phyloP scores from a whole-genome alignment of 106 monocot genomes.

The Agapanthus africanus region DNA sequence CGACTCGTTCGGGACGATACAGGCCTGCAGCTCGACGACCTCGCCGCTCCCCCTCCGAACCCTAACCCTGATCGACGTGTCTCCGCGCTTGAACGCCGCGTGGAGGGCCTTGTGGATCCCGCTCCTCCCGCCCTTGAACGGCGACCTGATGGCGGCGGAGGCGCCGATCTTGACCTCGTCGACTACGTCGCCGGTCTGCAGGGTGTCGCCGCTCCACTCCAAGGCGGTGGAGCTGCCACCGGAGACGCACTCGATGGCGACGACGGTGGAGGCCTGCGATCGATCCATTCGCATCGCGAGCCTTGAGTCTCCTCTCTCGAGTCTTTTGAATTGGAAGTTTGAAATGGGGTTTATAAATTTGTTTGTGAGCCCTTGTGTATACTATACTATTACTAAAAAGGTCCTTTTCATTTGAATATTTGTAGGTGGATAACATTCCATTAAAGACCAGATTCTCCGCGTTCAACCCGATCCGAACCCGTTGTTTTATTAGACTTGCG shows the following conservation, averaged over 20 bases:
- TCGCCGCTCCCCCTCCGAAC: constrained; percentile 27
- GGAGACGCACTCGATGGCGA: constrained; percentile 58
- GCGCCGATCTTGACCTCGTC: constrained; percentile 63
- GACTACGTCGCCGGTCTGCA: constrained; percentile 80
- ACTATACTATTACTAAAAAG: too few relatives aligned
- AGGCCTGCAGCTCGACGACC: constrained; percentile 45
- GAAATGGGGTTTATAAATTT: too few relatives aligned
- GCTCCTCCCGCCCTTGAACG: constrained; percentile 60
- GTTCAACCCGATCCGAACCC: too few relatives aligned
- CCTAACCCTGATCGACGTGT: constrained; percentile 51
- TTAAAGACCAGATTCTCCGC: too few relatives aligned
- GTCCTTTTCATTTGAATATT: too few relatives aligned
- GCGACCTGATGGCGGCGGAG: constrained; percentile 16
- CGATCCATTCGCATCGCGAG: constrained; percentile 27
- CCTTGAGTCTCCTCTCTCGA: too few relatives aligned
- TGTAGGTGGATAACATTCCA: too few relatives aligned
- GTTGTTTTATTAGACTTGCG: too few relatives aligned
- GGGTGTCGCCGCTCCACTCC: constrained; percentile 49
- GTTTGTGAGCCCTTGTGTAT: too few relatives aligned
- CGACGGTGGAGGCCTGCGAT: constrained; percentile 21
- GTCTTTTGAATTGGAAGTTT: too few relatives aligned
- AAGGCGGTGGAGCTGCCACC: constrained; percentile 44
- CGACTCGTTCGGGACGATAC: constrained; percentile 52
- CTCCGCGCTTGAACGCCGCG: constrained; percentile 47
- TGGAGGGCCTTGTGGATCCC: constrained; percentile 66